Conservation (phyloP, 331 rosid species). For the Pyrus hybrid region DNA sequence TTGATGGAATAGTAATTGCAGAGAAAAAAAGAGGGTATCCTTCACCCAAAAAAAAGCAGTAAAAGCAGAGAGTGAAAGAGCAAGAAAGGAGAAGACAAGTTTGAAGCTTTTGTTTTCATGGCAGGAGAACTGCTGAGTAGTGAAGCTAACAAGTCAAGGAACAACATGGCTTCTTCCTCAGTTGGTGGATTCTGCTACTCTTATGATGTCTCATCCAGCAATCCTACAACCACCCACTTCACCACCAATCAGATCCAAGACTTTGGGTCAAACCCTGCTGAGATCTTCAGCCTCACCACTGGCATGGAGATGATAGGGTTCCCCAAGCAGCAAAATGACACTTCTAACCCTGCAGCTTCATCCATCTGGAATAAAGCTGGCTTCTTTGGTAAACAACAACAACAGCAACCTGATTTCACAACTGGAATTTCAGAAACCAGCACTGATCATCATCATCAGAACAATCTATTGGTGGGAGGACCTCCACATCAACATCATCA, state of each 20-base stretch:
- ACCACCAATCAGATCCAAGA: slow-evolving; percentile 57
- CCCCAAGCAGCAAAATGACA: slow-evolving; percentile 25
- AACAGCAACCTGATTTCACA: slow-evolving; percentile 31
- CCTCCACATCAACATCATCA: neutral
- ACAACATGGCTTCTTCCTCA: slow-evolving; percentile 36
- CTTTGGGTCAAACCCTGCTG: slow-evolving; percentile 54
- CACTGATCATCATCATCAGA: slow-evolving; percentile 12
- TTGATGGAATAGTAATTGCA: neutral
- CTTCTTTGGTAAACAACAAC: slow-evolving; percentile 26
- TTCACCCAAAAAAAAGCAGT: neutral
- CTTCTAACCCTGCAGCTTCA: neutral
- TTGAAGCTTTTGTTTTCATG: slow-evolving; percentile 13
- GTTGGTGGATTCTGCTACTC: slow-evolving; percentile 59
- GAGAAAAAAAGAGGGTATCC: neutral
- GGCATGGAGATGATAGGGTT: slow-evolving; percentile 81
- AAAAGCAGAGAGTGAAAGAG: neutral
- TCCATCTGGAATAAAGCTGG: slow-evolving; percentile 23
- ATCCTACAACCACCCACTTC: slow-evolving; percentile 37
- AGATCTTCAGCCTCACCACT: slow-evolving; percentile 62
- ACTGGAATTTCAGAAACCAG: slow-evolving; percentile 41
- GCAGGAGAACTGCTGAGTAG: slow-evolving; percentile 33
- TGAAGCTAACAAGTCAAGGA: slow-evolving; percentile 39
- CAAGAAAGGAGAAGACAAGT: neutral
- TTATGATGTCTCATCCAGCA: slow-evolving; percentile 33
- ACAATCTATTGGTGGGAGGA: slow-evolving; percentile 30